Evolutionary conservation across 2,329 filamentous ascomycete genomes (phyloP), one percentile per base, ranked within the genome.

Genomic region (Fusarium pininemorale): DNA sequence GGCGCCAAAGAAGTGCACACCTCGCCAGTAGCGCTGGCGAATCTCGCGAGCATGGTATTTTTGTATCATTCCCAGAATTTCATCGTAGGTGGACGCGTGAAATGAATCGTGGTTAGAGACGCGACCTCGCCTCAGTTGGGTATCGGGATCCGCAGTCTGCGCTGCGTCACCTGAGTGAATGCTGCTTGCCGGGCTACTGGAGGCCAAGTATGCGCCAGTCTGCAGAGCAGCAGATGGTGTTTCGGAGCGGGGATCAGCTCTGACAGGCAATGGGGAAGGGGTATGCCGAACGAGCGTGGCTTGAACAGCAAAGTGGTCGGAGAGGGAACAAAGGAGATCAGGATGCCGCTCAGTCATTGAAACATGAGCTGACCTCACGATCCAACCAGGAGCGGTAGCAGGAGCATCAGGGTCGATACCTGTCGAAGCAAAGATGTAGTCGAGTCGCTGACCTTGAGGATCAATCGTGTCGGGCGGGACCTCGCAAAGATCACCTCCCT

Each of bases 221-320:
- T 76, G 72, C 22, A 79, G 71, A 24, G 72, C 75, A 30, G 77
- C 75, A 35, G 76, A 77, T 16, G 75, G 70, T 30, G 74, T 74
- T 54, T 70, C 50, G n/a, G 69, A 62, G 51, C 66, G 69, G 44
- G 66, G 57, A 30, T 76, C 72, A 26, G 58, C 42, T 26, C 71
- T 56, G 15, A 53, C 55, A 35, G 73, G 58, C 15, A 77, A 53
- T 47, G 70, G 53, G 26, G 79, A 69, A 37, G 82, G 77, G 4
- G 80, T 80, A 73, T 87, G 84, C 18, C 88, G 86, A 9, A 84
- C 83, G 15, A 98, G 86, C 0, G 94, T 95, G 11, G 94, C 91
- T 80, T 96, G 93, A 60, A 98, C 93, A 28, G 94, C 95, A 81
- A 98, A 98, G 81, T 98, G 96, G 80, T 99, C 96, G 77, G 95